Conservation (phyloP, 371 early-diverging fungal genomes). For the Smittium culicis region DNA sequence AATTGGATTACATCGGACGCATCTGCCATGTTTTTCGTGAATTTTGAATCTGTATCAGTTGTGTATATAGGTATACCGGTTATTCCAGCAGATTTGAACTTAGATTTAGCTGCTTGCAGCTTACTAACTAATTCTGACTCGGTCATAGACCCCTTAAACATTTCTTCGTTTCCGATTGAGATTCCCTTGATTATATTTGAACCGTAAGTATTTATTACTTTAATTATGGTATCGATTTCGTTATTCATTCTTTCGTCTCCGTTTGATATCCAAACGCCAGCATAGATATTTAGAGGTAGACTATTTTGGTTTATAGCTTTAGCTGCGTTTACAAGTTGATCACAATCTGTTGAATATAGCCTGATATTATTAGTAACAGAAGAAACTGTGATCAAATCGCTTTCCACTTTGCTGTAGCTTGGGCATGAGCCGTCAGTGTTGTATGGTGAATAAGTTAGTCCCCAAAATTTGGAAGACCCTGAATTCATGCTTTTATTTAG, state of each 20-base stretch:
- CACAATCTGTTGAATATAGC: constrained; percentile 31
- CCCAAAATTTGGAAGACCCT: constrained; percentile 24
- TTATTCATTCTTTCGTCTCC: constrained; percentile 20
- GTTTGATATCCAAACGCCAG: constrained; percentile 27
- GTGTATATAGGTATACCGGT: constrained; percentile 27
- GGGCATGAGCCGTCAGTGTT: constrained; percentile 30
- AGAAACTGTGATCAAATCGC: constrained; percentile 20
- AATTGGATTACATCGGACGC: constrained; percentile 27
- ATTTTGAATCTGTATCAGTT: constrained; percentile 24
- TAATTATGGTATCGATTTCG: constrained; percentile 22
- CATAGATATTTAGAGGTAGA: constrained; percentile 19
- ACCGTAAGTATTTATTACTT: constrained; percentile 20
- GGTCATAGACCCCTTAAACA: constrained; percentile 20
- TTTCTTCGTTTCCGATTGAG: constrained; percentile 30
- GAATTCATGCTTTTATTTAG: no score
- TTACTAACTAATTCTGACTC: constrained; percentile 22
- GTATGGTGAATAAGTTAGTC: constrained; percentile 29
- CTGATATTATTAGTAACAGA: constrained; percentile 24
- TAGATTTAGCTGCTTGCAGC: constrained; percentile 21
- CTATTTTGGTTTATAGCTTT: constrained; percentile 22
- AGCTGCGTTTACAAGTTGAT: constrained; percentile 20
- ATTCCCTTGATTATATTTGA: constrained; percentile 23
- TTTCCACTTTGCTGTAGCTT: constrained; percentile 13
- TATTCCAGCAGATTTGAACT: constrained; percentile 22
- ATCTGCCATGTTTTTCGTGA: constrained; percentile 19